Evolutionary conservation across 1,284 basidiomycete genomes (phyloP).

Genomic region (Polyporus tsugae): DNA sequence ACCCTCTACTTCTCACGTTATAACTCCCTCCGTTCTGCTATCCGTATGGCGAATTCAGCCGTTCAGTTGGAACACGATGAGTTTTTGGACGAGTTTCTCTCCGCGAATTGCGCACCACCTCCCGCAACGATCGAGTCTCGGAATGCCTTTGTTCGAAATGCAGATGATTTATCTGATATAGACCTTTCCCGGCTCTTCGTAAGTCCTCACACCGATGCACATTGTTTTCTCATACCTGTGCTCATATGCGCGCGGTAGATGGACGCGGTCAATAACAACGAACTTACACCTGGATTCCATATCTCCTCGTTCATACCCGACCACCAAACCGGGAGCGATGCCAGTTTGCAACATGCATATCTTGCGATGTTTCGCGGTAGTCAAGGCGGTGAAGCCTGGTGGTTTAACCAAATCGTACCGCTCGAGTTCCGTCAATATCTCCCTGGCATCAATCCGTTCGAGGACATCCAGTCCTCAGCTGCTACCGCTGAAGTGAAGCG

Average conservation of each 20-base stretch:
- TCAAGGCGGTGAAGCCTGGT: not conserved
- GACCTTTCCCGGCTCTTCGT: not conserved
- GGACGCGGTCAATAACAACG: not conserved
- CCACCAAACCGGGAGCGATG: not conserved
- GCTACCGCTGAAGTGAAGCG: not conserved
- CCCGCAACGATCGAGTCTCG: not conserved
- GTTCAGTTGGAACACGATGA: not conserved
- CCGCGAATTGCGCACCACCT: not conserved
- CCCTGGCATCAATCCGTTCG: not conserved
- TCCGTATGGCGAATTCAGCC: not conserved
- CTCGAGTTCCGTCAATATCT: not conserved
- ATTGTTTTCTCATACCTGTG: not conserved
- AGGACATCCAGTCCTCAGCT: not conserved
- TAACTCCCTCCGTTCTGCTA: not conserved
- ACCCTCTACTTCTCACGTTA: not conserved
- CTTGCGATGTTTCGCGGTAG: not conserved
- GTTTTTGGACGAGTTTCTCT: not conserved
- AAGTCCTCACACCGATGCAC: not conserved
- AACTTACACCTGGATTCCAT: not conserved
- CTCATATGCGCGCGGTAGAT: not conserved
- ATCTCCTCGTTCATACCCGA: not conserved
- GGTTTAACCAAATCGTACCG: not conserved
- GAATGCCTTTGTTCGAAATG: not conserved
- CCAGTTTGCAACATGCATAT: not conserved
- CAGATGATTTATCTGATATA: not conserved